phyloP scores from a whole-genome alignment of 2,329 filamentous ascomycete species.

The Fusarium sp. region DNA sequence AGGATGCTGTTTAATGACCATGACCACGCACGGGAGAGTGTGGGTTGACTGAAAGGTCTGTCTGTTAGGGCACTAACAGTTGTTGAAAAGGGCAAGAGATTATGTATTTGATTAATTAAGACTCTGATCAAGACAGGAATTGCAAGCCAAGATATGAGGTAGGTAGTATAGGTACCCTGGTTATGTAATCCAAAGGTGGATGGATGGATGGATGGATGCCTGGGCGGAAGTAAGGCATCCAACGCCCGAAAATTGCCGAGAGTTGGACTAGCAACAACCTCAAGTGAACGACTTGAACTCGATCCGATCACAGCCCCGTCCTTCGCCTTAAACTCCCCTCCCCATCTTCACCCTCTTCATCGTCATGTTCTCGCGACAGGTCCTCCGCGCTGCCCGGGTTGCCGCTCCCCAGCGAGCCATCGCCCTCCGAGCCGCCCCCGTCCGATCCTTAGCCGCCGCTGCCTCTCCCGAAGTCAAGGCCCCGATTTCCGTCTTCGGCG shows the following conservation, averaged over 20 bases:
- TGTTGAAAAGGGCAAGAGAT: background rate
- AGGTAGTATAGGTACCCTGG: background rate
- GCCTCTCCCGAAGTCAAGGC: conserved; percentile 76
- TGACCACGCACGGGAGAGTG: conserved; percentile 13
- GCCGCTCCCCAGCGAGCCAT: conserved; percentile 67
- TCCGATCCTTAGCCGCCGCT: conserved; percentile 83
- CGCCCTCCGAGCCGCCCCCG: conserved; percentile 57
- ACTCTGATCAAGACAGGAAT: background rate
- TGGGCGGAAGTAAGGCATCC: conserved; percentile 51
- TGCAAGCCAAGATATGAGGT: background rate
- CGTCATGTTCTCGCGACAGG: conserved; percentile 69
- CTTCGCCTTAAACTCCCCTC: conserved; percentile 31
- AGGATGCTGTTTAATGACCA: conserved; percentile 27
- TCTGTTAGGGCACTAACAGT: background rate
- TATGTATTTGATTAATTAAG: background rate
- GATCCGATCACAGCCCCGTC: conserved; percentile 30
- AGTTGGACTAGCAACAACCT: conserved; percentile 46
- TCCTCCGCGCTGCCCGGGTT: conserved; percentile 64
- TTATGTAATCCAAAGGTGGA: conserved; percentile 49
- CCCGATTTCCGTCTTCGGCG: conserved; percentile 89
- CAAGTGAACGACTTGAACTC: conserved; percentile 36
- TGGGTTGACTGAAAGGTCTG: conserved; percentile 2
- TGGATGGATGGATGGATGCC: too few relatives aligned
- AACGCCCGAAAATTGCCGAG: conserved; percentile 55
- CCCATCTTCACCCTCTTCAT: conserved; percentile 10